Base-by-base conservation (phyloP, 2,329 filamentous ascomycete genomes). In the Rhytidhysteron rufulum region DNA sequence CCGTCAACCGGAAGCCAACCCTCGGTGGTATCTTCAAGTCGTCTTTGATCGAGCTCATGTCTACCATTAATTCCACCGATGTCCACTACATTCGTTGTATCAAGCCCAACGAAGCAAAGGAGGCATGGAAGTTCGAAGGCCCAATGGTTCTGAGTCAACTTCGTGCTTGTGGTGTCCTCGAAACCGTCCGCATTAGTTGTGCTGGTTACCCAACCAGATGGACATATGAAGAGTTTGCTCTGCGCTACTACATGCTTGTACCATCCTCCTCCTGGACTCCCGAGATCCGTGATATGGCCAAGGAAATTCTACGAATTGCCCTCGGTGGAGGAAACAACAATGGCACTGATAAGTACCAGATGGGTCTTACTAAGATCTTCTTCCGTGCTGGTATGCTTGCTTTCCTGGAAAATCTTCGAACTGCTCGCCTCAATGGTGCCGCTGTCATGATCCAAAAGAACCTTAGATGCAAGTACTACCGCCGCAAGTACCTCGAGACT, bases 371-470 rank as follows among this genome's bases (percentile, higher is more conserved):
- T 38, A 98, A 98, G 73, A 96, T 98, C 62, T 98, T 98, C 73
- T 98, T 98, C 82, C 86, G 93, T 45, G 93, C 93, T 41, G 93
- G 93, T 67, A 98, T 98, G 93, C 83, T 98, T 55, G 93, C 93
- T 5, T 96, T 96, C 72, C 74, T 98, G 37, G 93, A 98, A 70
- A 96, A 96, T 53, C 76, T 96, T 50, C 83, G 93, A 43, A 96
- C 93, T 10, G 88, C 78, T 50, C 83, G 90, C 43, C 77, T 98
- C 61, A 97, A 95, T 62, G 86, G 89, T 51, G 95, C 90, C 53
- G 93, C 93, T 10, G 87, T 95, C 54, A 86, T 98, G 82, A 98
- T 98, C 41, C 93, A 98, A 69, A 98, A 98, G 82, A 98, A 98
- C 60, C 72, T 98, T 41, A 86, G 83, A 49, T 89, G 88, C 64